Percentiles rank a stretch among this genome's conserved stretches.
These are phyloP conservation scores for Delitschia confertaspora DNA, from an alignment of 495 filamentous ascomycete species.

Conservation along the genomic window DNA sequence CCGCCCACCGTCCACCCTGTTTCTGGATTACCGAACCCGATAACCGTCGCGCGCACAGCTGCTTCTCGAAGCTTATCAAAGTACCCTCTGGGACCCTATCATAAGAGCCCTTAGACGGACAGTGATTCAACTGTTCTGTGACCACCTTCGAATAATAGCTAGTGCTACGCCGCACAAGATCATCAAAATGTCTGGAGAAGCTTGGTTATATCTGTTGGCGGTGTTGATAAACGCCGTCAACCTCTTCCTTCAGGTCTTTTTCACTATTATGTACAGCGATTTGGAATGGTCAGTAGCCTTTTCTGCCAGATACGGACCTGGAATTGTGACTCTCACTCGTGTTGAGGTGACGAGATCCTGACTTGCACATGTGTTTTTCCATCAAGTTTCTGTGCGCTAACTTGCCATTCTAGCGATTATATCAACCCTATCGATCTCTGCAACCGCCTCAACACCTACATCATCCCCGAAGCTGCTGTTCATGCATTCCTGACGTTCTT, in stretches of 20 bases:
- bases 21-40: too few species aligned
- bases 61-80: too few species aligned
- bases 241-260: conserved; percentile 99
- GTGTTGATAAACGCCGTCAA: conserved; percentile 99
- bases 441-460: conserved; percentile 99
- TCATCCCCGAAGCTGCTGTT: conserved; percentile 95
- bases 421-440: conserved; percentile 99
- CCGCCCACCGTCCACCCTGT: too few species aligned
- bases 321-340: background rate
- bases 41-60: too few species aligned
- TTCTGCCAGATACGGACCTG: background rate
- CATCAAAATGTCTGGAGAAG: conserved; percentile 91
- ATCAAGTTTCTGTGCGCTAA: conserved; percentile 5
- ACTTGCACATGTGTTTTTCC: background rate
- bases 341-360: background rate
- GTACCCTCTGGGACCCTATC: too few species aligned
- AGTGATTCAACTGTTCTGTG: background rate
- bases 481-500: conserved; percentile 89
- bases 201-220: conserved; percentile 96
- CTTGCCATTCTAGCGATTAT: conserved; percentile 68
- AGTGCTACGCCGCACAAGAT: conserved; percentile 19
- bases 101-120: too few species aligned
- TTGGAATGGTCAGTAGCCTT: conserved; percentile 74
- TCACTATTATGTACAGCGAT: conserved; percentile 99
- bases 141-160: background rate